Conservation (phyloP, 139 green algal species). For the Limnomonas spitsbergensis region DNA sequence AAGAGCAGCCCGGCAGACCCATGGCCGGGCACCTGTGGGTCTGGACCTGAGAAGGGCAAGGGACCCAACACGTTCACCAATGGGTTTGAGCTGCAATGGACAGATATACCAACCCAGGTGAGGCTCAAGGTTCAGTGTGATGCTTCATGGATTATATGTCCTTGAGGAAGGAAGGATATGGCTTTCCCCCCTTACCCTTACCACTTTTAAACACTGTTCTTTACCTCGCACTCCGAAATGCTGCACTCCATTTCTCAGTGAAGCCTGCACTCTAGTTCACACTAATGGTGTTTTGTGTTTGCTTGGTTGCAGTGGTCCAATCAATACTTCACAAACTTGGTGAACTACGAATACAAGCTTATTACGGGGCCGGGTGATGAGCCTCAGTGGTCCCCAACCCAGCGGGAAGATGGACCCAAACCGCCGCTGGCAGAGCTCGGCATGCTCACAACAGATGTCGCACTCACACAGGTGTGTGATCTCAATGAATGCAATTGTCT, state of each 20-base stretch:
- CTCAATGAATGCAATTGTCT: no score
- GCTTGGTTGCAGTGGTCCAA: constrained; percentile 17
- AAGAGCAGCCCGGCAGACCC: constrained; percentile 23
- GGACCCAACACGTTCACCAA: constrained; percentile 44
- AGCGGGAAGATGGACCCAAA: not conserved
- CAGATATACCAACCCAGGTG: constrained; percentile 22
- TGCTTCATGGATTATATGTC: no score
- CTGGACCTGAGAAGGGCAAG: constrained; percentile 33
- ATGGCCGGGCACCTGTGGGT: constrained; percentile 42
- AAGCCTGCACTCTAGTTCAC: no score
- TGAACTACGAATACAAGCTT: constrained; percentile 30
- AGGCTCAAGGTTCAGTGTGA: no score
- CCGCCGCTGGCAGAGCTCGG: constrained; percentile 1
- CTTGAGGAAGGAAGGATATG: no score
- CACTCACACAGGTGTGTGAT: no score
- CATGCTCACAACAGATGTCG: constrained; percentile 48
- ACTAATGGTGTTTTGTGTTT: no score
- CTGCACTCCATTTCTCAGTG: no score
- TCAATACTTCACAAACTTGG: constrained; percentile 34
- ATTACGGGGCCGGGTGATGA: constrained; percentile 25
- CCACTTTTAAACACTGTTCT: no score
- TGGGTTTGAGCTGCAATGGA: constrained; percentile 49
- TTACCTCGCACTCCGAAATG: no score
- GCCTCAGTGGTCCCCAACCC: constrained; percentile 5
- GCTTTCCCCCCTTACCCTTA: no score